Percentiles rank a stretch among this genome's conserved stretches.
Evolutionary conservation across 495 filamentous ascomycete species (phyloP).

Genomic region (Rhizodiscina lignyota): DNA sequence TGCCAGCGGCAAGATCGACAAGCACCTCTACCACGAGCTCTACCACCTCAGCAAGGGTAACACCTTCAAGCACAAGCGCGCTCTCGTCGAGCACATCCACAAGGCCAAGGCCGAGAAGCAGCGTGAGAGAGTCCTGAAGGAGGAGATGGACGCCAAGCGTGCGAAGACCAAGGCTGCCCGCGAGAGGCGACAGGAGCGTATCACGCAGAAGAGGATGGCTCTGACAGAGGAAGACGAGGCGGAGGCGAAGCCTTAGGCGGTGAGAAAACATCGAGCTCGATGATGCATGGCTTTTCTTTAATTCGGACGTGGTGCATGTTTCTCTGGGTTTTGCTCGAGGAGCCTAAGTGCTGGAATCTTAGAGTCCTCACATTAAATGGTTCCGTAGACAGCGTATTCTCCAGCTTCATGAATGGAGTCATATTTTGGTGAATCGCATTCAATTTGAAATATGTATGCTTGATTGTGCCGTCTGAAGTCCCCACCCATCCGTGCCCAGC

Average conservation of each 20-base stretch:
- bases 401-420: no score
- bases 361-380: no score
- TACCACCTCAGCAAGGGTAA: slow-evolving; percentile 99
- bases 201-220: slow-evolving; percentile 75
- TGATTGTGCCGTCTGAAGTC: no score
- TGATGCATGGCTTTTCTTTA: no score
- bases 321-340: no score
- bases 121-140: slow-evolving; percentile 86
- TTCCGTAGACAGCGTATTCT: no score
- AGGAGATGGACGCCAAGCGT: slow-evolving; percentile 99
- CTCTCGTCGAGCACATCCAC: slow-evolving; percentile 98
- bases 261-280: no score
- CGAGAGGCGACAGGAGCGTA: slow-evolving; percentile 85
- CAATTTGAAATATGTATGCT: no score
- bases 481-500: no score
- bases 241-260: slow-evolving; percentile 27
- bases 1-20: slow-evolving; percentile 99
- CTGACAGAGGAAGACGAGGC: slow-evolving; percentile 58
- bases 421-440: no score
- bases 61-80: slow-evolving; percentile 99
- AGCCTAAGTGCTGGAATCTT: no score
- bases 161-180: slow-evolving; percentile 98
- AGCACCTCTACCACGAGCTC: slow-evolving; percentile 99
- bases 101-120: slow-evolving; percentile 98
- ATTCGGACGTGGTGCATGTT: no score